phyloP scores from a whole-genome alignment of 768 basidiomycete species.

The Trametes maxima region DNA sequence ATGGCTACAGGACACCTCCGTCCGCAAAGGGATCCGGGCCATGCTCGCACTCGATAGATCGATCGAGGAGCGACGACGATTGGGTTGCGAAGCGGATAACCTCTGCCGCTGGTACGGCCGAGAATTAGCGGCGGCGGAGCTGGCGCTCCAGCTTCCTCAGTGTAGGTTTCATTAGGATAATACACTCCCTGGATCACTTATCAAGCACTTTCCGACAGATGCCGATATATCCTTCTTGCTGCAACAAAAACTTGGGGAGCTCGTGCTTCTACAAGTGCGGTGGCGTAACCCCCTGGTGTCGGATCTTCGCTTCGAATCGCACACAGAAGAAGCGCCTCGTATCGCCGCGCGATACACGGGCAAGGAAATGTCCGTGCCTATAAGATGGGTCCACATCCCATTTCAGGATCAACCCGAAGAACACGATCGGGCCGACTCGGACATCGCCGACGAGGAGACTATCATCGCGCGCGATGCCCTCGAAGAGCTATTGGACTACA shows the following conservation, averaged over 20 bases:
- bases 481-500: too few species aligned
- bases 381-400: background rate
- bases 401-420: too few species aligned
- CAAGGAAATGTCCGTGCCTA: background rate
- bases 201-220: background rate
- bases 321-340: background rate
- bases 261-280: background rate
- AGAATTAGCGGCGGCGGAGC: slow-evolving; percentile 33
- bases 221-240: background rate
- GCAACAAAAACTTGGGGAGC: background rate
- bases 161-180: slow-evolving; percentile 14
- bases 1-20: slow-evolving; percentile 39
- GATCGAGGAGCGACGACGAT: slow-evolving; percentile 32
- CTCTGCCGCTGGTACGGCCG: slow-evolving; percentile 38
- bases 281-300: slow-evolving; percentile 12
- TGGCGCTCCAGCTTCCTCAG: slow-evolving; percentile 10
- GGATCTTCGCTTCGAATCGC: background rate
- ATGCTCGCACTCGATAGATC: slow-evolving; percentile 35
- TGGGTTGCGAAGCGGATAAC: slow-evolving; percentile 37
- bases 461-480: too few species aligned
- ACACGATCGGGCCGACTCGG: too few species aligned
- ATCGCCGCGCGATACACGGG: background rate
- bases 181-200: too few species aligned
- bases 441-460: too few species aligned
- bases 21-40: slow-evolving; percentile 35